These are phyloP conservation scores for Suillus hirtellus DNA, from an alignment of 768 basidiomycete genomes.

Conservation along the genomic window DNA sequence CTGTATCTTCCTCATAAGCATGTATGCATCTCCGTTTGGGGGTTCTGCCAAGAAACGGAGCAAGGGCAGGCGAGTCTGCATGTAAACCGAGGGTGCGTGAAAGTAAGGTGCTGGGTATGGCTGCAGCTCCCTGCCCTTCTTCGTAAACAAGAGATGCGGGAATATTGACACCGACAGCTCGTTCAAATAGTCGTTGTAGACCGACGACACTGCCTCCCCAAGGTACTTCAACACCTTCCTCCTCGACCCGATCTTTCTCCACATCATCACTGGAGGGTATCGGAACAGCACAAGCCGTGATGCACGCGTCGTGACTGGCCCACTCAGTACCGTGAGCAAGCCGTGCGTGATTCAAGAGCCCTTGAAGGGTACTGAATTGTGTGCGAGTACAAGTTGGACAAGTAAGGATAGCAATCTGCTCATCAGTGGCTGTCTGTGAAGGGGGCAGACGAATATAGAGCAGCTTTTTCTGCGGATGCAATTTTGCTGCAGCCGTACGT, in stretches of 20 bases:
- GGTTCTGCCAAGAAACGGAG: conserved; percentile 48
- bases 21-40: conserved; percentile 44
- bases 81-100: conserved; percentile 51
- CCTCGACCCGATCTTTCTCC: conserved; percentile 39
- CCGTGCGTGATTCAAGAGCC: conserved; percentile 53
- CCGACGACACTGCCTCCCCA: conserved; percentile 43
- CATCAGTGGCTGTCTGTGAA: conserved; percentile 22
- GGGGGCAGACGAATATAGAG: conserved; percentile 41
- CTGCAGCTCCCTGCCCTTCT: background rate
- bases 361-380: conserved; percentile 53
- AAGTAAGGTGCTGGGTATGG: conserved; percentile 38
- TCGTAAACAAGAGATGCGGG: conserved; percentile 14
- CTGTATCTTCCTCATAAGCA: conserved; percentile 33
- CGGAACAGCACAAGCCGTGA: conserved; percentile 43
- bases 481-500: conserved; percentile 25
- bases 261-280: conserved; percentile 33
- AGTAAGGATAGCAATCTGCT: conserved; percentile 35
- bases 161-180: conserved; percentile 43
- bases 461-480: conserved; percentile 35
- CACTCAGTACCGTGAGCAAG: conserved; percentile 49
- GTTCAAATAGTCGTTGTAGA: conserved; percentile 47
- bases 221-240: conserved; percentile 37
- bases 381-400: conserved; percentile 46
- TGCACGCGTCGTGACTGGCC: conserved; percentile 53
- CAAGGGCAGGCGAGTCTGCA: conserved; percentile 50